Evolutionary conservation across 1,284 basidiomycete species (phyloP), one percentile per base, ranked within the genome.

Genomic region (Ustanciosporium gigantosporum): DNA sequence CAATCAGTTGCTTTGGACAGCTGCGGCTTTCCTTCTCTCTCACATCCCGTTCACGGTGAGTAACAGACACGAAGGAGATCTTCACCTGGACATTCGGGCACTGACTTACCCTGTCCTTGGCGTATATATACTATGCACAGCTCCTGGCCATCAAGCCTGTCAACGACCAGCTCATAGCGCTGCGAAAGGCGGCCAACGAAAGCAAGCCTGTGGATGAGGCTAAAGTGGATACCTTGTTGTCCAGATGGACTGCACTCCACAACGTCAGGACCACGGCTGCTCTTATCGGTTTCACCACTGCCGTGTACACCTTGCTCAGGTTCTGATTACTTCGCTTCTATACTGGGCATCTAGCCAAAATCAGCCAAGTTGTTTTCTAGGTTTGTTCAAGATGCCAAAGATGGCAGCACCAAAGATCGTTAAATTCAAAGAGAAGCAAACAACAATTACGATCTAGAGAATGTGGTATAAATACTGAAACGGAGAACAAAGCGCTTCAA

Each of bases 211-310:
- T 60, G 23, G 29, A 53, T 24, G 46, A 31, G 14, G 34, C 17
- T 11, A 41, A 41, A 16, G 46, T 43, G 14, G 50, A 53, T n/a
- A 17, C 35, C 9, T 22, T 60, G 23, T 19, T 60, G 22, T 29
- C 20, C 4, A 41, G 19, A 22, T 60, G 57, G 57, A 48, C 57
- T 5, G 36, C 37, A 23, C 43, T 60, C 21, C 57, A 60, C 50
- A 60, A 60, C 24, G 50, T 60, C n/a, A 49, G 57, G 4, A 46
- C 53, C 2, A 39, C 23, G 4, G 36, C 46, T 21, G 50, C 57
- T 16, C 22, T 60, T 9, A 14, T 16, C 15, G 46, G 57, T 14
- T 53, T 59, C 19, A 40, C 31, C 9, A 36, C 50, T 3, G 56
- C 41, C 5, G 23, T 59, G n/a, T 51, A 40, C 31, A 39, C 56